Base-by-base conservation (phyloP, 179 eudicot genomes). In the Sideroxylon spinosum region DNA sequence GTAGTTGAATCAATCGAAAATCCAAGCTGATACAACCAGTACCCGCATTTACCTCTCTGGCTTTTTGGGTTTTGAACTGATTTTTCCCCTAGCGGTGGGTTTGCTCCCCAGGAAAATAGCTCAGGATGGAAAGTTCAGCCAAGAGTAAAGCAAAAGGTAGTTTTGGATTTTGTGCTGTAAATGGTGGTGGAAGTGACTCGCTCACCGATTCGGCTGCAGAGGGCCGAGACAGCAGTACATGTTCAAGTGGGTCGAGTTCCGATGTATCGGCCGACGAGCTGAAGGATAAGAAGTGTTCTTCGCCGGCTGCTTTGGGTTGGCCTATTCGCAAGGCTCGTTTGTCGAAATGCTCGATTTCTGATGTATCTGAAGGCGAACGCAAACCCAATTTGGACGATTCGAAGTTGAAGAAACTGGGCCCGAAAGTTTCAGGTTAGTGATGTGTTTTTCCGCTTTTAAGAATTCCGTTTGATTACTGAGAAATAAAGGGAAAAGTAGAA, bases 231-330 rank as follows among this genome's bases (percentile, higher is more conserved):
- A 76, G 80, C 61, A 80, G 81, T n/a, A 73, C 80, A 4, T 68
- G 63, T 81, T 84, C 76, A 11, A 85, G 89, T 79, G 83, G 87
- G 80, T 80, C 82, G 73, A 85, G 89, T 71, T 77, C 80, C 56
- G 87, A 82, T 76, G 70, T 23, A 28, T 67, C 68, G 12, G 17
- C 37, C 55, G 84, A 75, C 6, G 85, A 76, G 20, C 62, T 78
- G 57, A 37, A 77, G 73, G 57, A 8, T 29, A 68, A 53, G 68
- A 49, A 70, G 26, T 78, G 82, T 22, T 83, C 88, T 57, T 82
- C 91, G 7, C 83, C 86, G 68, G 70, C 91, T 63, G 79, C 82
- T 7, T 82, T 92, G 78, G 91, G 93, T 55, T 89, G 93, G 97
- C 93, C 93, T 0, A 89, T 90, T 71, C 73, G 77, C 9, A 92